Conservation (phyloP, 148 eudicot genomes). For the Vaccinium macrocarpon region DNA sequence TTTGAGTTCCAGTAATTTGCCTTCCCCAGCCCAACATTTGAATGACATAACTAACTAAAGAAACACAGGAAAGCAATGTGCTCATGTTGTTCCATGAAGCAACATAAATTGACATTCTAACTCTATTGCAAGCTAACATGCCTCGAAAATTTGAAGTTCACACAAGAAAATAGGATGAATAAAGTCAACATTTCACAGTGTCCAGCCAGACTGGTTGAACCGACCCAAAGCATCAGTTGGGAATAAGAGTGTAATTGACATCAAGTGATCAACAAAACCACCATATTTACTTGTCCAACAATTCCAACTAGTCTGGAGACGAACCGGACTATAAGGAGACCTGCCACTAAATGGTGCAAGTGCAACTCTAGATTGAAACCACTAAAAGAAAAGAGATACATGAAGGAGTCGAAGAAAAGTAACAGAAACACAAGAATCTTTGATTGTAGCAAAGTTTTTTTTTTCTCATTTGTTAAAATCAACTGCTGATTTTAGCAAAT, state of each 20-base stretch:
- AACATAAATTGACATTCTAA: neutral
- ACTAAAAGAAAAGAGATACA: neutral
- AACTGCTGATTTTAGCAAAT: too few relatives aligned
- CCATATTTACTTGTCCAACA: neutral
- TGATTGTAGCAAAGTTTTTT: too few relatives aligned
- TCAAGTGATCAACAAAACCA: neutral
- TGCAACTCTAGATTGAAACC: neutral
- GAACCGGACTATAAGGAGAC: neutral
- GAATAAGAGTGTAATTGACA: neutral
- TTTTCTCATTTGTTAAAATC: too few relatives aligned
- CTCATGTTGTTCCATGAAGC: constrained; percentile 1
- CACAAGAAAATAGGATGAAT: neutral
- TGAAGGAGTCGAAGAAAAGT: neutral
- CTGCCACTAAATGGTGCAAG: neutral
- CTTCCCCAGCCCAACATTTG: neutral
- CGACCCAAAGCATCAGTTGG: neutral
- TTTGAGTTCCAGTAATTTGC: neutral
- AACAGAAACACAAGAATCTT: neutral
- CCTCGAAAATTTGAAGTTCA: neutral
- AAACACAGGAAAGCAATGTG: neutral
- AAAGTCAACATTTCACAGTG: neutral
- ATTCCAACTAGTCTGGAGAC: neutral
- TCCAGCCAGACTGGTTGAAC: neutral
- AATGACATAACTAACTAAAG: neutral
- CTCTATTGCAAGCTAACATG: neutral